phyloP scores from a whole-genome alignment of 768 basidiomycete species.

The Calocybe cyanea region DNA sequence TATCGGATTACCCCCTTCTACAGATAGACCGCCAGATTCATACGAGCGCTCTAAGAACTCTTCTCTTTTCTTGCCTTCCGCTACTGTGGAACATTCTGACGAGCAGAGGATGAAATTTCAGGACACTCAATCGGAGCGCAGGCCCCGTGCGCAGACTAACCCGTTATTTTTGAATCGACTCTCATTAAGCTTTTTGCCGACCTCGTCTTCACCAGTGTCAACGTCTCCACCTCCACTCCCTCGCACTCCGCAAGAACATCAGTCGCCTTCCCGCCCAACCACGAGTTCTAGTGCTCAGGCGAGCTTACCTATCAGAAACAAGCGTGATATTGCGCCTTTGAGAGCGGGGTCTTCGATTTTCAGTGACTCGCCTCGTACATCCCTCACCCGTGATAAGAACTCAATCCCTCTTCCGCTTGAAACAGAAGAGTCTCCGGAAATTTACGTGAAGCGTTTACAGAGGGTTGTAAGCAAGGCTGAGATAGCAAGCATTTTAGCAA shows the following conservation, averaged over 20 bases:
- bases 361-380: constrained; percentile 40
- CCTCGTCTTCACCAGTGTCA: constrained; percentile 41
- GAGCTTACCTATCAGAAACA: constrained; percentile 2
- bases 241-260: constrained; percentile 13
- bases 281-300: constrained; percentile 2
- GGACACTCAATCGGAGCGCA: constrained; percentile 19
- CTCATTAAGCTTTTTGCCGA: constrained; percentile 61
- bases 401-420: constrained; percentile 46
- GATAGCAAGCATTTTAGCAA: constrained; percentile 74
- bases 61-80: neutral
- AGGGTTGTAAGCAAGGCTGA: constrained; percentile 71
- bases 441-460: constrained; percentile 64
- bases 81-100: constrained; percentile 12
- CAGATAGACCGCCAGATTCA: neutral
- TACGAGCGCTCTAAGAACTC: constrained; percentile 1
- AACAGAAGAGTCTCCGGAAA: constrained; percentile 64
- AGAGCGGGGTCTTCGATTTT: constrained; percentile 15
- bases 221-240: constrained; percentile 29
- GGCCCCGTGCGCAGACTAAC: constrained; percentile 52
- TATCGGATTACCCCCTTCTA: constrained; percentile 1
- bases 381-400: constrained; percentile 38
- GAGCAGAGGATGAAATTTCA: constrained; percentile 2
- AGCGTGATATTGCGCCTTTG: constrained; percentile 14
- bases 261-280: constrained; percentile 17
- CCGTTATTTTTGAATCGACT: constrained; percentile 68